Evolutionary conservation across 1,284 basidiomycete species (phyloP), one percentile per base, ranked within the genome.

Genomic region (Xerocomus nothofagi): DNA sequence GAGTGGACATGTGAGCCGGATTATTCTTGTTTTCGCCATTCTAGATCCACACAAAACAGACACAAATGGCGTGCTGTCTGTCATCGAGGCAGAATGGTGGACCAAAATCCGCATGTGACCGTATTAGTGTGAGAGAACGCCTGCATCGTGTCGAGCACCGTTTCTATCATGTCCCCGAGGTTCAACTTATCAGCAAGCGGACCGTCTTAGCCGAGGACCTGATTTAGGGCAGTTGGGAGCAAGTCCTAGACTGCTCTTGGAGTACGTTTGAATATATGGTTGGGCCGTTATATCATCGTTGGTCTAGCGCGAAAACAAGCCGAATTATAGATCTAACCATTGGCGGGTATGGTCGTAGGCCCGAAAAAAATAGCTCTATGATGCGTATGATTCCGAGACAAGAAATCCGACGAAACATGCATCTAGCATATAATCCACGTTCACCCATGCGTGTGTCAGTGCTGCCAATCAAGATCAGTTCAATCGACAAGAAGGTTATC

Each of bases 351-450:
- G 21, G 29, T 24, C 7, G 18, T 27, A 31, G 30, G 39, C 38
- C 30, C 21, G 10, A 18, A 37, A 23, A 14, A 9, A 17, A 32
- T 37, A 31, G 14, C 27, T 59, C 60, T 66, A 70, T 33, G 61
- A 63, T 29, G 67, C 62, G 27, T 73, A 69, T 18, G 76, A 76
- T 56, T 87, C 88, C 2, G 86, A 70, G 5, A 93, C 83, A 34
- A 97, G 73, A 57, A 97, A 88, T 14, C 96, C 96, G 40, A 98
- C 86, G 52, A 97, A 74, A 67, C 93, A 96, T 34, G 84, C 79
- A 66, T 97, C 93, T 36, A 99, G 77, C 88, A 98, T 95, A 58
- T 88, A 88, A 53, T 98, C 95, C 20, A 84, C 80, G 61, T 94
- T 98, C 26, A 99, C 93, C 96, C 95, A 99, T 7, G 84, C 86